Conservation (phyloP, 1,139 yeast species). For the Hemisphaericaspora xylofermentans region DNA sequence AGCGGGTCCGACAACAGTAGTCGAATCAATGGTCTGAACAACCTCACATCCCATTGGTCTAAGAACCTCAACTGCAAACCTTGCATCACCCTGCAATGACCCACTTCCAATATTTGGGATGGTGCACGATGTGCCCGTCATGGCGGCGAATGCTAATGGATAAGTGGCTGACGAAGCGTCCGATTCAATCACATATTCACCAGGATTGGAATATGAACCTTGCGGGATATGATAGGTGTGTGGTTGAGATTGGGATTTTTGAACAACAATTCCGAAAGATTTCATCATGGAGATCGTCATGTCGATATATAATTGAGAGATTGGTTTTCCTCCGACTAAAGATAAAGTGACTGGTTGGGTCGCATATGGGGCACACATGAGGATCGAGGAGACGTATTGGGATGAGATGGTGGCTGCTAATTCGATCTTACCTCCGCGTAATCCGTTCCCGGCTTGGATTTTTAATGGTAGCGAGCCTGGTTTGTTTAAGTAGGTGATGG, state of each 20-base stretch:
- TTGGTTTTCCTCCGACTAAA: conserved; percentile 94
- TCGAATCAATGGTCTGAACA: conserved; percentile 74
- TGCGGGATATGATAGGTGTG: conserved; percentile 89
- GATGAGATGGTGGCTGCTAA: conserved; percentile 95
- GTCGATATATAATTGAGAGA: conserved; percentile 91
- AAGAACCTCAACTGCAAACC: conserved; percentile 91
- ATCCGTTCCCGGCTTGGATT: conserved; percentile 66
- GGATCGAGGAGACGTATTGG: conserved; percentile 92
- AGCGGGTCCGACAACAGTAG: conserved; percentile 90
- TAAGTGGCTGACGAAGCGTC: conserved; percentile 99
- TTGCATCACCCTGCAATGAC: conserved; percentile 95
- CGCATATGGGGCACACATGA: conserved; percentile 99
- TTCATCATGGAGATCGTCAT: conserved; percentile 98
- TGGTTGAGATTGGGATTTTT: conserved; percentile 64
- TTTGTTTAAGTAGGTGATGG: conserved; percentile 65
- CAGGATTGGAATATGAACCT: conserved; percentile 77
- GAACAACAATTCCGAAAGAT: conserved; percentile 81
- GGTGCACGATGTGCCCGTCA: conserved; percentile 90
- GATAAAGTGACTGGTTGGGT: conserved; percentile 81
- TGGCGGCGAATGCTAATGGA: conserved; percentile 97
- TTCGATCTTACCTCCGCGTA: conserved; percentile 89
- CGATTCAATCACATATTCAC: conserved; percentile 85
- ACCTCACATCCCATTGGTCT: conserved; percentile 95
- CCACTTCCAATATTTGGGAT: conserved; percentile 91
- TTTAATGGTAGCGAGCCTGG: conserved; percentile 86